Percentiles rank a stretch among this genome's conserved stretches.
phyloP scores from a whole-genome alignment of 345 rosid genomes.

The Linum lewisii region DNA sequence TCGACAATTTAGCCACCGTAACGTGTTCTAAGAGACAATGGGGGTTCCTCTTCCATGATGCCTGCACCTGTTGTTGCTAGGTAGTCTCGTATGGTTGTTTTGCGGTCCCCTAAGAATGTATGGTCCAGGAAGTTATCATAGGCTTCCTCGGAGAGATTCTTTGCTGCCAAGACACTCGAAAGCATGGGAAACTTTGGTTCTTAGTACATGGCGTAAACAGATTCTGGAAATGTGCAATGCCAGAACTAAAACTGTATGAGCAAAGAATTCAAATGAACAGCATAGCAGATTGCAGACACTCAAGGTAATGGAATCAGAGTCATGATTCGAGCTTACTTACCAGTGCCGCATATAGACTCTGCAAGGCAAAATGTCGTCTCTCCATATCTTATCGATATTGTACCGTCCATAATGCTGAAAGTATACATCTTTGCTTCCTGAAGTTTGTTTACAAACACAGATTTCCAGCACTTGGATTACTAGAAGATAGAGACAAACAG shows the following conservation, averaged over 20 bases:
- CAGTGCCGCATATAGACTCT: constrained; percentile 87
- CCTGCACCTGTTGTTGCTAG: constrained; percentile 63
- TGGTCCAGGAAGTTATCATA: constrained; percentile 72
- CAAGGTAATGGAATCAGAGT: background rate
- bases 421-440: constrained; percentile 71
- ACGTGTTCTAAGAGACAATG: constrained; percentile 59
- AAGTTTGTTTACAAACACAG: too few relatives aligned
- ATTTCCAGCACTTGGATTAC: too few relatives aligned
- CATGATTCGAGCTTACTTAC: constrained; percentile 24
- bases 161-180: constrained; percentile 81
- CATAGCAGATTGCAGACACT: background rate
- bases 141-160: constrained; percentile 58
- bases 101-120: constrained; percentile 65
- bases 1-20: constrained; percentile 57
- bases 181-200: background rate
- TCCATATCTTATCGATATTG: constrained; percentile 75
- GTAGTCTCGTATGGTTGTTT: constrained; percentile 53
- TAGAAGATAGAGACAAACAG: background rate
- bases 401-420: constrained; percentile 60
- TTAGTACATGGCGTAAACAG: background rate
- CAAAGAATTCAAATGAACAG: background rate
- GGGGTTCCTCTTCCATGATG: constrained; percentile 89
- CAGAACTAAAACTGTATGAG: background rate
- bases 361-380: constrained; percentile 81
- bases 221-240: too few relatives aligned